Base-by-base conservation (phyloP, 129 eudicot species). In the Lactuca saligna region DNA sequence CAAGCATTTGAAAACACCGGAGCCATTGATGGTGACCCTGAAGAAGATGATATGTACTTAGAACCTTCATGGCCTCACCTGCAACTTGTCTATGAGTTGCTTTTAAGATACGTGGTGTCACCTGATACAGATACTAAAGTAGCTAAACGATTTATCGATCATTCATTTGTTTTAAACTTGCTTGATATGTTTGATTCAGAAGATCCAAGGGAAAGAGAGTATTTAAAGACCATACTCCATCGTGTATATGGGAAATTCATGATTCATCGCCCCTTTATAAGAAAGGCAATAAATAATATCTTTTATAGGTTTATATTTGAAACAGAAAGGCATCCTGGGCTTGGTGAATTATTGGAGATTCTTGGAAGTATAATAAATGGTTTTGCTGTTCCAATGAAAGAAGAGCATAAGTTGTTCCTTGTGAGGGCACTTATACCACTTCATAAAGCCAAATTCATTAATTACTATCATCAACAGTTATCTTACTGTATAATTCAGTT, bases 301-400 rank as follows among this genome's bases (percentile, higher is more conserved):
- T 82, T 85, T 51, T 85, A 79, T 69, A 80, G 83, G 39, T 82
- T 85, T 75, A 79, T 82, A 61, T 85, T 85, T 79, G 91, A 85
- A 73, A 85, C 85, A 11, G 85, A 82, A 75, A 73, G 85, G 68
- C 82, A 82, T 37, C 74, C 80, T 31, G 91, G 91, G 69, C 77
- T 85, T 34, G 87, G 82, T 57, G 87, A 85, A 75, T 75, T 85
- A 63, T 79, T 85, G 75, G 91, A 85, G 82, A 85, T 85, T 76
- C 84, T 82, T 63, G 90, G 87, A 60, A 85, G 90, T 51, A 85
- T 85, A 50, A 85, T 85, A 68, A 85, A 85, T 58, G 91, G 91
- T 13, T 85, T 85, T 79, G 83, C 87, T 13, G 65, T 85, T 7
- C 91, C 91, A 3, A 85, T 85, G 83, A 85, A 82, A 64, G 87